phyloP scores from a whole-genome alignment of 1,284 basidiomycete genomes.

The Tausonia pullulans region DNA sequence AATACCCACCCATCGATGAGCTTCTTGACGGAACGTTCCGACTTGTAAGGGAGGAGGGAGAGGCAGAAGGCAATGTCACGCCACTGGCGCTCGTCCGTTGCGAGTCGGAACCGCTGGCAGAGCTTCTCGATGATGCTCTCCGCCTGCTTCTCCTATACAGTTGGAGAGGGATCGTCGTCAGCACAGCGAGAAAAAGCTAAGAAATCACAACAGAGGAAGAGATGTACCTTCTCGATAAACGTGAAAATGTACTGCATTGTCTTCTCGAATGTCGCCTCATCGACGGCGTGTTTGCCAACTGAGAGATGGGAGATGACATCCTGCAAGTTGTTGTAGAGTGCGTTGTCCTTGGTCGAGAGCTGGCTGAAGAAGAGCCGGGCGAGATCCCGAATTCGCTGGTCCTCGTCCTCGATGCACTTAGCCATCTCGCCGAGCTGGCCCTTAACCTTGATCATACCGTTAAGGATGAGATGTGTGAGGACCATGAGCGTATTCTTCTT shows the following conservation, averaged over 20 bases:
- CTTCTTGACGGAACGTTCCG: slow-evolving; percentile 90
- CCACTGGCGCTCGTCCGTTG: slow-evolving; percentile 88
- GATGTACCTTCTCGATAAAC: slow-evolving; percentile 82
- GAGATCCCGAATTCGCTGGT: slow-evolving; percentile 76
- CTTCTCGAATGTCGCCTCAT: slow-evolving; percentile 80
- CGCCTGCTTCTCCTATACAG: slow-evolving; percentile 74
- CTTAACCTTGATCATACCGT: slow-evolving; percentile 99
- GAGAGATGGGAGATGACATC: slow-evolving; percentile 93
- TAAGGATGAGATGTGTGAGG: slow-evolving; percentile 89
- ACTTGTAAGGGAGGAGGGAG: slow-evolving; percentile 90
- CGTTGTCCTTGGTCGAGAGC: slow-evolving; percentile 90
- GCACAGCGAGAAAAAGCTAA: neutral
- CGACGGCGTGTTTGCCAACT: slow-evolving; percentile 83
- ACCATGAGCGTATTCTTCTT: slow-evolving; percentile 99
- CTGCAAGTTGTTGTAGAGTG: slow-evolving; percentile 96
- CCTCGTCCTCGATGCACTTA: slow-evolving; percentile 93
- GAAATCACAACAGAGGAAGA: neutral
- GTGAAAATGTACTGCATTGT: slow-evolving; percentile 93
- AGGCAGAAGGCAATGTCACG: slow-evolving; percentile 94
- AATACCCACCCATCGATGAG: slow-evolving; percentile 64
- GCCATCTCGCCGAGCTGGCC: slow-evolving; percentile 99
- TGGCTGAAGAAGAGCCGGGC: slow-evolving; percentile 97
- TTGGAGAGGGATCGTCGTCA: neutral
- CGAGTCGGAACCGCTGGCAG: slow-evolving; percentile 82
- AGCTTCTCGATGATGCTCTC: slow-evolving; percentile 90